Evolutionary conservation across 2,329 filamentous ascomycete species (phyloP), one percentile per base, ranked within the genome.

Genomic region (Aspergillus udagawae): DNA sequence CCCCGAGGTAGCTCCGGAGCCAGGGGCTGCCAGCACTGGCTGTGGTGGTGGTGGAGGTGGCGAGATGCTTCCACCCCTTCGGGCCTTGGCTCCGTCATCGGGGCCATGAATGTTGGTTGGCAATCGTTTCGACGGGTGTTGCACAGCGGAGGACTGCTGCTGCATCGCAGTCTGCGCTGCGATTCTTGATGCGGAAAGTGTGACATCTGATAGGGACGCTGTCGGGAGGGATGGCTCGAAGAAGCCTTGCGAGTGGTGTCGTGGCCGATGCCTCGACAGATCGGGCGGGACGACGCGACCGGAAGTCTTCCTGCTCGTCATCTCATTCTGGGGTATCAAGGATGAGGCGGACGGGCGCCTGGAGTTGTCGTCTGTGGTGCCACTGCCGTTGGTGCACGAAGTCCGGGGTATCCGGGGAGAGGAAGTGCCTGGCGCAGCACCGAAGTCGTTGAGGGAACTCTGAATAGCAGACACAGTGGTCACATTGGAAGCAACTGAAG

Each of bases 101-200:
- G 72, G 65, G 12, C 67, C 71, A 32, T 67, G 68, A 17, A 71
- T 79, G 23, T 82, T 77, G 4, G 80, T 82, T 59, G 82, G 80
- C 8, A 83, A 85, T 48, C 83, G 82, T 70, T 82, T 84, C 56
- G 82, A 76, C 54, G 73, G 74, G 60, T 76, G 73, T 44, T 74
- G 74, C 6, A 73, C 61, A 20, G 60, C 52, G 2, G 65, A 58
- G 1, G 60, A 75, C 65, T 66, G 76, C 59, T 80, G 78, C 64
- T 85, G 82, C 81, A 88, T 87, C 23, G 85, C 85, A 52, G 86
- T 80, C 70, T 87, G 85, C 28, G 86, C 86, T 17, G 86, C 86
- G 61, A 88, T 87, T 65, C 84, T 81, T 52, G 84, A 86, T 4
- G 85, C 80, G 47, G 79, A 81, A 51, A 87, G 77, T 35, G 75